Evolutionary conservation across 441 rosid genomes (phyloP).

Genomic region (Populus tomentosa): DNA sequence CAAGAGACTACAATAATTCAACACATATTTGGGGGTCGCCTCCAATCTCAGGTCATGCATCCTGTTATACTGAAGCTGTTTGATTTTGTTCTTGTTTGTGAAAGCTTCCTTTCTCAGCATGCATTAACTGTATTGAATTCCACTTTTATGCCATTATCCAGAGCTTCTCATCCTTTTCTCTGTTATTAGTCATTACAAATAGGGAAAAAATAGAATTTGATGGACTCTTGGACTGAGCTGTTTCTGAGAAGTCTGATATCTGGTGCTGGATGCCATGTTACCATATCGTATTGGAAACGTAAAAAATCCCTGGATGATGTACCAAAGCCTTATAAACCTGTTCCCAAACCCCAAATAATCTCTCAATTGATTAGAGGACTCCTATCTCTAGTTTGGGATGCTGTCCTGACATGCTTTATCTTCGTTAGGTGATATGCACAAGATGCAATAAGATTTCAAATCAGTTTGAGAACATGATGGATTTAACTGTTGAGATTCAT

Average conservation of each 20-base stretch:
- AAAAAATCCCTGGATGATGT: constrained; percentile 83
- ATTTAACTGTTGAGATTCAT: constrained; percentile 91
- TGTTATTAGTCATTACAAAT: neutral
- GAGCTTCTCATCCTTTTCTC: neutral
- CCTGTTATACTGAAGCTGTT: constrained; percentile 12
- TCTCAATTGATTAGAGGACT: constrained; percentile 28
- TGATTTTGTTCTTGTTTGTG: neutral
- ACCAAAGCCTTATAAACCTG: constrained; percentile 53
- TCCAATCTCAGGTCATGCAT: constrained; percentile 60
- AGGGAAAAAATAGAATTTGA: neutral
- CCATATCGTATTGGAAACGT: constrained; percentile 59
- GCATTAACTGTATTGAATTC: neutral
- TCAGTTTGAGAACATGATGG: constrained; percentile 97
- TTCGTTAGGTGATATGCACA: constrained; percentile 71
- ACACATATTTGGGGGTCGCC: constrained; percentile 92
- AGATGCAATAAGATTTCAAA: constrained; percentile 69
- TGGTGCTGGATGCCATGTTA: neutral
- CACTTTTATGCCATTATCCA: neutral
- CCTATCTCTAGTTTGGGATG: neutral
- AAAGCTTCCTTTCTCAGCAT: neutral
- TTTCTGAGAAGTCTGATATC: neutral
- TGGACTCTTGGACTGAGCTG: constrained; percentile 10
- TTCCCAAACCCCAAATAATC: constrained; percentile 60
- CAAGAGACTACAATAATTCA: constrained; percentile 93
- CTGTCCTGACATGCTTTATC: constrained; percentile 5